Evolutionary conservation across 2,329 filamentous ascomycete species (phyloP), one percentile per base, ranked within the genome.

Genomic region (Zelopaecilomyces penicillatus): DNA sequence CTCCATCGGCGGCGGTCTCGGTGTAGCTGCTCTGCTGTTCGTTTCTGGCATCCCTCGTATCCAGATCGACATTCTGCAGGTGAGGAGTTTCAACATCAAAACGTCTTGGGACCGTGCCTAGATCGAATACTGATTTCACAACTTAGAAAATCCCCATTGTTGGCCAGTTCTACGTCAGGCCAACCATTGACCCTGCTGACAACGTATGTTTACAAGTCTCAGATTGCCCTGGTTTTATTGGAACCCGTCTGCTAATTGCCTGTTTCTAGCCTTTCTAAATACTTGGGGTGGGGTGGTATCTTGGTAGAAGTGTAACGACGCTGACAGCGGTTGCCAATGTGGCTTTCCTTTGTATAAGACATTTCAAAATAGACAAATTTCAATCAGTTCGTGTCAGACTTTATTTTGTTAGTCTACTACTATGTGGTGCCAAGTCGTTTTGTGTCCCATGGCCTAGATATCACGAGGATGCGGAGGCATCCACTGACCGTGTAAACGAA

Each of bases 1-100:
- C 47, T 66, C 70, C 44, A 80, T 79, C 57, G 78, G 77, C 47
- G 78, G 67, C 49, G 75, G 77, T 47, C 76, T 74, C 49, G 72
- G 72, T 55, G 70, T 79, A 51, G 76, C 67, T 52, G 66, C 79
- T 51, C 70, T 82, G 55, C 78, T 76, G 70, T 79, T 69, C 61
- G 69, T 75, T 52, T 81, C 78, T 35, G 79, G 80, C 54, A 74
- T 83, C 40, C 80, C 80, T 52, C 72, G 70, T 61, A 67, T 83
- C 52, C 68, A 78, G 63, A 60, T 59, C 39, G 80, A 84, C 56
- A 68, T 84, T 51, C 71, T 83, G 51, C 65, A 71, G 61, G 76
- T 79, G 19, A 66, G 46, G 68, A 41, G n/a, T 12, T 12, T 9
- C 3, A 11, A 4, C 7, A 7, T 11, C 19, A 19, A 7, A 28